phyloP scores from a whole-genome alignment of 1,284 basidiomycete genomes.

The Mycena citricolor region DNA sequence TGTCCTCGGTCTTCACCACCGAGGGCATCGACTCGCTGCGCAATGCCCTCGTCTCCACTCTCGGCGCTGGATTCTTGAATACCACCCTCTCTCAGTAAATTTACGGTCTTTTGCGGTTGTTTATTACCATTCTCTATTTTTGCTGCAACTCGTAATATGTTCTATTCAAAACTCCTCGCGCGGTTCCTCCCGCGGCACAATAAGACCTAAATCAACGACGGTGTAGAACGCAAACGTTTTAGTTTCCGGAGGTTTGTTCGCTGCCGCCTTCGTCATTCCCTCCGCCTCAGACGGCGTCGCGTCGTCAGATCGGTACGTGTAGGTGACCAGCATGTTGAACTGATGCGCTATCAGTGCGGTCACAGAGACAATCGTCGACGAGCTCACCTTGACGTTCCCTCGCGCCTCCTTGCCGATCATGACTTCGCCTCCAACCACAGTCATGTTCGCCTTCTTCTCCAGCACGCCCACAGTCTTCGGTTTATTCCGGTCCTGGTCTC shows the following conservation, averaged over 20 bases:
- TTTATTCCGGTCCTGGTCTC: constrained; percentile 5
- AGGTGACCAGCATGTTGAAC: constrained; percentile 92
- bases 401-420: constrained; percentile 73
- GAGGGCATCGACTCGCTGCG: no score
- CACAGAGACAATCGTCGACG: constrained; percentile 5
- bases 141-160: no score
- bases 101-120: no score
- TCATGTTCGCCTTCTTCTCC: constrained; percentile 84
- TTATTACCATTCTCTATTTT: no score
- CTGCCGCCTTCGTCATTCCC: constrained; percentile 42
- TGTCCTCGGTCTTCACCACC: no score
- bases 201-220: constrained; percentile 73
- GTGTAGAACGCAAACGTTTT: constrained; percentile 89
- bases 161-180: no score
- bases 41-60: no score
- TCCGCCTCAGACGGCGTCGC: constrained; percentile 59
- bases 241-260: constrained; percentile 55
- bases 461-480: constrained; percentile 74
- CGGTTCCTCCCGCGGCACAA: constrained; percentile 59
- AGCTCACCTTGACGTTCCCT: constrained; percentile 70
- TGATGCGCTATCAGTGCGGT: constrained; percentile 31
- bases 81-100: no score
- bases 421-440: constrained; percentile 81
- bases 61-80: no score
- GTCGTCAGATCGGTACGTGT: constrained; percentile 90